phyloP scores from a whole-genome alignment of 495 filamentous ascomycete species.

The Penicillium simplicissimum region DNA sequence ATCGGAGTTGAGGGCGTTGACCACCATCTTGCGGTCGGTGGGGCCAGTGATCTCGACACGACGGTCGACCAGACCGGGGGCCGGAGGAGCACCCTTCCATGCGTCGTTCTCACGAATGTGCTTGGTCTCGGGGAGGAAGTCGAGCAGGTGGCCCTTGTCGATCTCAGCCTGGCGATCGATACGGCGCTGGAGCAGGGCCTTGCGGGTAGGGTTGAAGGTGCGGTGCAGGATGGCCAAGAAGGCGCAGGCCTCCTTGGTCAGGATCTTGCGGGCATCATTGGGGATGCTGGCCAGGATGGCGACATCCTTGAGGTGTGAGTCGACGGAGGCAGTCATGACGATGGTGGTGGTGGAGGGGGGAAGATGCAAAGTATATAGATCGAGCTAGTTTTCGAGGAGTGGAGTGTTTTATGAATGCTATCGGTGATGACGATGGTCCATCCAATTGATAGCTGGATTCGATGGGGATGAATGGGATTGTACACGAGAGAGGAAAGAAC shows the following conservation, averaged over 20 bases:
- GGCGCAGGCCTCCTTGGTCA: constrained; percentile 85
- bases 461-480: not conserved
- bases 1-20: constrained; percentile 95
- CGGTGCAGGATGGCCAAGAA: constrained; percentile 95
- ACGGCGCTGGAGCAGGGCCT: constrained; percentile 84
- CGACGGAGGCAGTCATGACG: constrained; percentile 69
- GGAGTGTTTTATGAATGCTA: not conserved
- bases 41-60: constrained; percentile 99
- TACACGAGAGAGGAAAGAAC: not conserved
- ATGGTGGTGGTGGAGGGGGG: constrained; percentile 2
- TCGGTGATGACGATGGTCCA: not conserved
- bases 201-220: constrained; percentile 88
- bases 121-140: constrained; percentile 95
- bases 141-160: constrained; percentile 85
- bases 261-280: constrained; percentile 82
- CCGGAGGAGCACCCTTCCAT: constrained; percentile 93
- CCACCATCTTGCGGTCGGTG: constrained; percentile 98
- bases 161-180: constrained; percentile 88
- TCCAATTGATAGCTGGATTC: constrained; percentile 4
- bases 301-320: constrained; percentile 83
- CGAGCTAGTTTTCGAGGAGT: not conserved
- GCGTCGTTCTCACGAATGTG: constrained; percentile 92
- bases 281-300: constrained; percentile 75
- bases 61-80: constrained; percentile 90
- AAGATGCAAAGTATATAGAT: constrained; percentile 5